Base-by-base conservation (phyloP, 306 rosid species). In the Echinosophora koreensis region DNA sequence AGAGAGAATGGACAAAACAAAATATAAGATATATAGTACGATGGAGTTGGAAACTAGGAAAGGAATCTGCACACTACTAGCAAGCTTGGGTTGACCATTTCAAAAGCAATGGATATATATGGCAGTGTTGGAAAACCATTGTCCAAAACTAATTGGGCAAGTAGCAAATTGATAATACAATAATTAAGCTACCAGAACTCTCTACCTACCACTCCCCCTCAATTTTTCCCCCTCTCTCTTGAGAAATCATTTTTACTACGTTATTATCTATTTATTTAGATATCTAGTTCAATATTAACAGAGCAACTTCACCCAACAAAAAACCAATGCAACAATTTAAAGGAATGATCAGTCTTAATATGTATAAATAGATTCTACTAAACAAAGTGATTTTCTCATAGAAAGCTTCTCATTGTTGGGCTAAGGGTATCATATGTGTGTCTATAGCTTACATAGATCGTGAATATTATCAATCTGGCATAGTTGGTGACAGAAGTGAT, bases 401-500 rank as follows among this genome's bases (percentile, higher is more conserved):
- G 14, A 22, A 17, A 11, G 11, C 0, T 2, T 5, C 2, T 22
- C 27, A 46, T 46, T 18, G 79, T 61, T 62, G 42, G 61, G 68
- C 34, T 14, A n/a, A 72, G 47, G 11, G 44, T 32, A 47, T 58
- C 44, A 27, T 1, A 18, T 41, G 3, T 14, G 44, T 41, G 35
- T 72, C 22, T 30, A 22, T 22, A 22, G 22, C 22, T 22, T 22
- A 22, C 22, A 22, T 22, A 22, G 22, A 22, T 22, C 22, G 0
- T 22, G 22, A 22, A 22, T 22, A 22, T 22, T 22, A 22, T 22
- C 22, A 22, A 22, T 22, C 0, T 22, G 22, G 22, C 22, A 22
- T 22, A 22, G 22, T 22, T 22, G 1, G 90, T 16, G 82, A 77
- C 9, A 91, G 78, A 72, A 91, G 92, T 54, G 97, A 91, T 52